phyloP scores from a whole-genome alignment of 768 basidiomycete genomes.

The Porphyrellus cyaneotinctus region DNA sequence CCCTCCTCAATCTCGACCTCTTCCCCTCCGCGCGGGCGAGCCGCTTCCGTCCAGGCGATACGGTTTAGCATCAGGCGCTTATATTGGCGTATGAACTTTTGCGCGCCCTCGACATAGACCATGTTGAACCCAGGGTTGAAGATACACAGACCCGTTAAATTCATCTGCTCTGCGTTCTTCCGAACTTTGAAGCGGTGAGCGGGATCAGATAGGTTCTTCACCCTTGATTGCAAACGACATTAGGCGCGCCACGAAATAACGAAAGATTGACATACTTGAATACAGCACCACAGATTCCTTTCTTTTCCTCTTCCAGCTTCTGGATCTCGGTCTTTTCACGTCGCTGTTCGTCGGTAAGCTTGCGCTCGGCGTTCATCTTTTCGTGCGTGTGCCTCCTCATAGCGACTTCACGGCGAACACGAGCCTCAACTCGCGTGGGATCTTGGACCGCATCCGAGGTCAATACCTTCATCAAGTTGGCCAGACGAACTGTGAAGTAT shows the following conservation, averaged over 20 bases:
- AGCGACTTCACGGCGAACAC: conserved; percentile 89
- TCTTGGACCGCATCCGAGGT: conserved; percentile 97
- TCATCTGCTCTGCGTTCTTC: conserved; percentile 92
- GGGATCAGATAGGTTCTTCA: conserved; percentile 86
- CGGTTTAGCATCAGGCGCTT: conserved; percentile 82
- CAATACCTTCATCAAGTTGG: conserved; percentile 96
- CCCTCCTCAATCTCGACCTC: conserved; percentile 64
- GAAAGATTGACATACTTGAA: conserved; percentile 71
- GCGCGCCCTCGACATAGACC: conserved; percentile 90
- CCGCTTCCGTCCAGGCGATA: conserved; percentile 91
- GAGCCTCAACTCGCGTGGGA: conserved; percentile 95
- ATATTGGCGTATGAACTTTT: conserved; percentile 82
- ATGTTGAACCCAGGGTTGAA: conserved; percentile 87
- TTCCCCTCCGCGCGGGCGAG: conserved; percentile 70
- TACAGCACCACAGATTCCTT: conserved; percentile 74
- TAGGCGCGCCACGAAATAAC: background rate
- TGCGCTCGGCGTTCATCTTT: conserved; percentile 89
- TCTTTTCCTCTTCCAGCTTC: conserved; percentile 85
- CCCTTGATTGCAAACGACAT: conserved; percentile 40
- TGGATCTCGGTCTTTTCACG: conserved; percentile 84
- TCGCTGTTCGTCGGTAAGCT: conserved; percentile 86
- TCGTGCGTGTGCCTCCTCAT: conserved; percentile 87
- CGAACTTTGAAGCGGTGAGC: conserved; percentile 94
- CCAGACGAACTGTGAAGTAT: conserved; percentile 66
- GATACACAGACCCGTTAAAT: conserved; percentile 83